phyloP scores from a whole-genome alignment of 768 basidiomycete species.

The Tylopilus subfusipes region DNA sequence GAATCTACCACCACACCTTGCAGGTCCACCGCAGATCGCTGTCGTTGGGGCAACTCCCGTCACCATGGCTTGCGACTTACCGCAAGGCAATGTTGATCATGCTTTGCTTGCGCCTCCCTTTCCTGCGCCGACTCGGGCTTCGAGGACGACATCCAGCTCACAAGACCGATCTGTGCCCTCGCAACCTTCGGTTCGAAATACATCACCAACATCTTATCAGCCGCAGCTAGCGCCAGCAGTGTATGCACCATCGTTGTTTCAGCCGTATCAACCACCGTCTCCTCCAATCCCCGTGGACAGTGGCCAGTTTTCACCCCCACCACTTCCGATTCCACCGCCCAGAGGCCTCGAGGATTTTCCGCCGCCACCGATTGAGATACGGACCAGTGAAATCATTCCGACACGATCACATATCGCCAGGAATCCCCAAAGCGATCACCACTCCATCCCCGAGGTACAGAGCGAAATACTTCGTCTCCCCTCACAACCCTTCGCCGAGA shows the following conservation, averaged over 20 bases:
- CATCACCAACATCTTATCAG: slow-evolving; percentile 15
- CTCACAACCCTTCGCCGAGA: not conserved
- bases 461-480: slow-evolving; percentile 27
- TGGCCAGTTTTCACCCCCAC: slow-evolving; percentile 27
- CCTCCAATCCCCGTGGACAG: slow-evolving; percentile 11
- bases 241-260: slow-evolving; percentile 25
- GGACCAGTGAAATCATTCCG: slow-evolving; percentile 26
- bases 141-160: slow-evolving; percentile 23
- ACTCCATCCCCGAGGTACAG: slow-evolving; percentile 13
- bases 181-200: slow-evolving; percentile 13
- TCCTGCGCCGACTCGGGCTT: slow-evolving; percentile 24
- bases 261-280: slow-evolving; percentile 23
- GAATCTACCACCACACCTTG: slow-evolving; percentile 9
- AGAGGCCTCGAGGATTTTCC: slow-evolving; percentile 22
- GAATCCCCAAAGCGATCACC: not conserved
- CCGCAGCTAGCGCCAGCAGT: slow-evolving; percentile 4
- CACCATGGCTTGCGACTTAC: slow-evolving; percentile 19
- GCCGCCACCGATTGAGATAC: slow-evolving; percentile 19
- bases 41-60: slow-evolving; percentile 31
- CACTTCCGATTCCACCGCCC: slow-evolving; percentile 30
- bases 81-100: slow-evolving; percentile 21
- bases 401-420: slow-evolving; percentile 14
- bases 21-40: slow-evolving; percentile 29
- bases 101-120: slow-evolving; percentile 26
- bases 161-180: slow-evolving; percentile 18